A percentile compares a stretch with the other conserved stretches of the same genome.
phyloP scores from a whole-genome alignment of 768 basidiomycete species.

The Auricularia sp. region DNA sequence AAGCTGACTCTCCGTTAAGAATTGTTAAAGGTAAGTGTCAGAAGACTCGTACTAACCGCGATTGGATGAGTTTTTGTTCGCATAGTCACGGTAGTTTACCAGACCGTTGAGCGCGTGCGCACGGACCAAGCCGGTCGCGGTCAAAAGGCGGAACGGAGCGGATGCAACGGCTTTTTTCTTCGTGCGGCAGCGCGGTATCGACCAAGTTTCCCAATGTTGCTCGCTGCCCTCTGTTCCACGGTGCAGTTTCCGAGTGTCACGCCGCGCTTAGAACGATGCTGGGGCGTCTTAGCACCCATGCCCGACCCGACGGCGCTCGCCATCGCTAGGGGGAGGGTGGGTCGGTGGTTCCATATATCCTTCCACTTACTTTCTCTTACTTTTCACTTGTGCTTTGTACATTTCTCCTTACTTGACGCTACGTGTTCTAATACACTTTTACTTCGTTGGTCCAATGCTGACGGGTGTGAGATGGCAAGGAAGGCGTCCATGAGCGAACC shows the following conservation, averaged over 20 bases:
- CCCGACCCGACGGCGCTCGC: conserved; percentile 28
- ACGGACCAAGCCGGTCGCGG: too few species aligned
- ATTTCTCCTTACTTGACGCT: background rate
- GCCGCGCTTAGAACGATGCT: conserved; percentile 59
- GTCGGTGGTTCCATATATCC: conserved; percentile 60
- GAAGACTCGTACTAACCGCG: too few species aligned
- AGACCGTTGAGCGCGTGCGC: too few species aligned
- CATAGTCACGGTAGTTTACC: too few species aligned
- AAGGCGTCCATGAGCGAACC: too few species aligned
- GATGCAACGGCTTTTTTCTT: conserved; percentile 32
- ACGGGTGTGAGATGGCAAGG: too few species aligned
- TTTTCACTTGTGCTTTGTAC: background rate
- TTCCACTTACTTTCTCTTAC: conserved; percentile 5
- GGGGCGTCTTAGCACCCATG: conserved; percentile 78
- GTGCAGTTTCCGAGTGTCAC: conserved; percentile 81
- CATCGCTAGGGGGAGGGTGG: conserved; percentile 40
- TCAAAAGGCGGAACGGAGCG: conserved; percentile 16
- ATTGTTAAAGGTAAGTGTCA: too few species aligned
- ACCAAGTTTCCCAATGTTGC: conserved; percentile 78
- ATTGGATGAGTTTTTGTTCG: too few species aligned
- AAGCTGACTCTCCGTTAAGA: too few species aligned
- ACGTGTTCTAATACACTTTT: background rate
- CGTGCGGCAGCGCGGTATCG: conserved; percentile 75
- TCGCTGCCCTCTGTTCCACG: conserved; percentile 58
- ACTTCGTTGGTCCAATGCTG: background rate